Conservation (phyloP, 306 rosid species). For the Quercus engelmannii region DNA sequence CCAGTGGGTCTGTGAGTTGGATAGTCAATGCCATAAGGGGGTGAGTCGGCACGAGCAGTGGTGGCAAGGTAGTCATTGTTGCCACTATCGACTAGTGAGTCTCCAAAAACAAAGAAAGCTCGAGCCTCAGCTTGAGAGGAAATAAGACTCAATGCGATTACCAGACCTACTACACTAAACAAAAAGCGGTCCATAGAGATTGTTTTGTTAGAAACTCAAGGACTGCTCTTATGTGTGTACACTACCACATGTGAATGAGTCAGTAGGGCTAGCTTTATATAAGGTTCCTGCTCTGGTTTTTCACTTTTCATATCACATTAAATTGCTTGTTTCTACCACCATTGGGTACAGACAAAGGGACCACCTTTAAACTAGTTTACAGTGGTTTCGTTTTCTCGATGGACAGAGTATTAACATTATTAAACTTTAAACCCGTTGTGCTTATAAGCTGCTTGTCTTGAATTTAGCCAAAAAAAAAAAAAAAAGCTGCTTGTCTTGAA, state of each 20-base stretch:
- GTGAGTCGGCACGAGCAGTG: slow-evolving; percentile 62
- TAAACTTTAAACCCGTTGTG: neutral
- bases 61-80: slow-evolving; percentile 72
- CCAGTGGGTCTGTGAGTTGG: slow-evolving; percentile 69
- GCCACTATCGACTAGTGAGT: slow-evolving; percentile 76
- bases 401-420: neutral
- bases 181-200: slow-evolving; percentile 35
- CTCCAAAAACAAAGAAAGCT: slow-evolving; percentile 82
- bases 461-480: too few relatives aligned
- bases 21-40: slow-evolving; percentile 77
- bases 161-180: slow-evolving; percentile 16
- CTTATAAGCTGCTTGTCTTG: neutral
- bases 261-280: slow-evolving; percentile 13
- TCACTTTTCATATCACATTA: slow-evolving; percentile 10
- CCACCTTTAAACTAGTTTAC: neutral
- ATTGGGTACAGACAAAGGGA: neutral
- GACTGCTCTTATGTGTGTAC: neutral
- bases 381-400: too few relatives aligned
- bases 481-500: neutral
- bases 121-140: slow-evolving; percentile 46
- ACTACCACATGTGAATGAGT: slow-evolving; percentile 1
- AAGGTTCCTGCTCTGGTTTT: neutral
- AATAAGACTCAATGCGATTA: slow-evolving; percentile 9
- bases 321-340: slow-evolving; percentile 8
- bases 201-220: neutral